phyloP scores from a whole-genome alignment of 306 rosid species.

The Ormosia semicastrata region DNA sequence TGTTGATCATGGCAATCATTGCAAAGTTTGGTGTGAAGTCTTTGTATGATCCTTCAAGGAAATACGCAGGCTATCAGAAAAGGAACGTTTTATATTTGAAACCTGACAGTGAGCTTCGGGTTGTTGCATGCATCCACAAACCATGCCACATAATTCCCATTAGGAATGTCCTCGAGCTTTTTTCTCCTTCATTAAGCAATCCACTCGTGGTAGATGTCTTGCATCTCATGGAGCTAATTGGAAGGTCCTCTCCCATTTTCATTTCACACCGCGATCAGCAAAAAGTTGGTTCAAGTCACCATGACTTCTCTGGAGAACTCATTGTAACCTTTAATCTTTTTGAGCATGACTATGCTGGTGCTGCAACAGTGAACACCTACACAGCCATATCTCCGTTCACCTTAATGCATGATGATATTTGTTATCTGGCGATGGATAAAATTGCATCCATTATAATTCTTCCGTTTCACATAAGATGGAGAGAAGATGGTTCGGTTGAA shows the following conservation, averaged over 20 bases:
- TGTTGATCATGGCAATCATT: not conserved
- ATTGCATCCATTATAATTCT: too few relatives aligned
- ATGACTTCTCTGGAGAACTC: not conserved
- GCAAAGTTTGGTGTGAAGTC: slow-evolving; percentile 14
- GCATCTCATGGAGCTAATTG: slow-evolving; percentile 29
- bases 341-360: too few relatives aligned
- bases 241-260: slow-evolving; percentile 27
- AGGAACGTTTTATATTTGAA: slow-evolving; percentile 20
- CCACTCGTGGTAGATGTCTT: slow-evolving; percentile 23
- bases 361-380: too few relatives aligned
- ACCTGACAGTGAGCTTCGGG: slow-evolving; percentile 4
- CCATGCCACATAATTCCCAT: slow-evolving; percentile 7
- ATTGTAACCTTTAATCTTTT: too few relatives aligned
- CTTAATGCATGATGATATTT: too few relatives aligned
- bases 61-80: slow-evolving; percentile 15
- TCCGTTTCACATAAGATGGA: too few relatives aligned
- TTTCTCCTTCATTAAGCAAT: not conserved
- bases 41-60: slow-evolving; percentile 36
- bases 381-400: too few relatives aligned
- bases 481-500: slow-evolving; percentile 1
- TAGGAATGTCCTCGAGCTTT: slow-evolving; percentile 20
- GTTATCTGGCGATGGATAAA: too few relatives aligned
- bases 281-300: not conserved
- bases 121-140: slow-evolving; percentile 28
- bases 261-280: slow-evolving; percentile 24